Percentiles rank a stretch among this genome's conserved stretches.
Conservation (phyloP, 805 yeast genomes). For the Wickerhamiella nectarea region DNA sequence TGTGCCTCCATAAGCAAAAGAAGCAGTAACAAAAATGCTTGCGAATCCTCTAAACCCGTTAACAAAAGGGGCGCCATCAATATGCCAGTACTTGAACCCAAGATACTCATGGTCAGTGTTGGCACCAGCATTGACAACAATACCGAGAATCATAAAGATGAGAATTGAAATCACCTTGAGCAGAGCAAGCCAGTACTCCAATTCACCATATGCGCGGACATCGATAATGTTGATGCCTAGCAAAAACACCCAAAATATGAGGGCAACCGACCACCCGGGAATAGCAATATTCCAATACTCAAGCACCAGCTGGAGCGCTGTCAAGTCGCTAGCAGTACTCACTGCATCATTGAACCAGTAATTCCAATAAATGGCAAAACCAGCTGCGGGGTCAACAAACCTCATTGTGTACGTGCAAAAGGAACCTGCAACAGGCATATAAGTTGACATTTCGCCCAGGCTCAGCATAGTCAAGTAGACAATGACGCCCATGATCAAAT, state of each 20-base stretch:
- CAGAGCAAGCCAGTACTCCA: slow-evolving; percentile 56
- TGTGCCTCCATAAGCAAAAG: slow-evolving; percentile 45
- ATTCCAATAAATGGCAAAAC: slow-evolving; percentile 38
- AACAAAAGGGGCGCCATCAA: slow-evolving; percentile 34
- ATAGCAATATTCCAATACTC: slow-evolving; percentile 34
- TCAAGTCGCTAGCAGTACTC: slow-evolving; percentile 36
- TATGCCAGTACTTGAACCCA: slow-evolving; percentile 44
- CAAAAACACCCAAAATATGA: slow-evolving; percentile 41
- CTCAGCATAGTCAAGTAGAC: slow-evolving; percentile 41
- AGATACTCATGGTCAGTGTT: slow-evolving; percentile 37
- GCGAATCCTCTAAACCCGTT: slow-evolving; percentile 32
- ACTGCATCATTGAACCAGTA: slow-evolving; percentile 42
- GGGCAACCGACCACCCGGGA: slow-evolving; percentile 38
- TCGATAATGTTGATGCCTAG: slow-evolving; percentile 35
- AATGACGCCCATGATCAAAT: slow-evolving; percentile 35
- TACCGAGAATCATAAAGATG: slow-evolving; percentile 46
- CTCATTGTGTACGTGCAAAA: slow-evolving; percentile 38
- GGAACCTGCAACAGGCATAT: slow-evolving; percentile 41
- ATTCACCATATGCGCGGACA: slow-evolving; percentile 41
- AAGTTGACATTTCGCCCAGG: slow-evolving; percentile 45
- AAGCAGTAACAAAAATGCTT: slow-evolving; percentile 42
- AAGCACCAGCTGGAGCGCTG: slow-evolving; percentile 35
- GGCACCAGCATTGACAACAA: slow-evolving; percentile 45
- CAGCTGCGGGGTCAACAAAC: slow-evolving; percentile 38
- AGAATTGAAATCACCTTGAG: slow-evolving; percentile 52